Evolutionary conservation across 345 rosid species (phyloP).

Genomic region (Salix suchowensis): DNA sequence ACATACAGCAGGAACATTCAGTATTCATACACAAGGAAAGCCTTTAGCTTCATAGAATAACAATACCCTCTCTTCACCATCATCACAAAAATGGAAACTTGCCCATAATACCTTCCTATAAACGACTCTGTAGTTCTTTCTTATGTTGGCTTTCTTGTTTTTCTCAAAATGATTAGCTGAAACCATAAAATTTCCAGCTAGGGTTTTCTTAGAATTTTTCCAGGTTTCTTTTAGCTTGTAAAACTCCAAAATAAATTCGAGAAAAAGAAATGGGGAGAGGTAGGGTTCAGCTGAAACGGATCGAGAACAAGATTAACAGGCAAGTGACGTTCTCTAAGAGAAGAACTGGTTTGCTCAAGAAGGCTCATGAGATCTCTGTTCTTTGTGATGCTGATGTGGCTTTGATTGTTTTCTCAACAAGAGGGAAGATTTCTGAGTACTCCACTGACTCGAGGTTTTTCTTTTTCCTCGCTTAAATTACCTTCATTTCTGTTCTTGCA

Average conservation of each 20-base stretch:
- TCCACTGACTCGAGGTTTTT: slow-evolving; percentile 63
- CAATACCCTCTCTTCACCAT: slow-evolving; percentile 2
- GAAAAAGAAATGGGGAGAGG: slow-evolving; percentile 64
- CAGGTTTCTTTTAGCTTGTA: neutral
- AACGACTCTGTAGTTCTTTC: neutral
- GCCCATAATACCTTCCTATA: slow-evolving; percentile 5
- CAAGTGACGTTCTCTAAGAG: slow-evolving; percentile 91
- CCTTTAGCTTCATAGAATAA: slow-evolving; percentile 11
- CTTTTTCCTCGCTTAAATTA: neutral
- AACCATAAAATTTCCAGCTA: neutral
- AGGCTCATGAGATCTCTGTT: slow-evolving; percentile 86
- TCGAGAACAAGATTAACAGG: slow-evolving; percentile 88
- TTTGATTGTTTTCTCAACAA: slow-evolving; percentile 73
- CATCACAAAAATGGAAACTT: slow-evolving; percentile 38
- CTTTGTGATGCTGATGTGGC: slow-evolving; percentile 81
- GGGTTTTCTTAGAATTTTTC: slow-evolving; percentile 15
- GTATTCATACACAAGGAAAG: neutral
- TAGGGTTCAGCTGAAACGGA: slow-evolving; percentile 83
- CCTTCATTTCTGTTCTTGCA: neutral
- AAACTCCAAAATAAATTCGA: neutral
- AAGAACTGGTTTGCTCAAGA: slow-evolving; percentile 69
- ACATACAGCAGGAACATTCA: too few relatives aligned
- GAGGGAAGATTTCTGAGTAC: slow-evolving; percentile 78
- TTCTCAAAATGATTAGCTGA: neutral
- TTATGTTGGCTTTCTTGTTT: neutral